Base-by-base conservation (phyloP, 2,329 filamentous ascomycete species). In the Cordyceps cateniannulata region DNA sequence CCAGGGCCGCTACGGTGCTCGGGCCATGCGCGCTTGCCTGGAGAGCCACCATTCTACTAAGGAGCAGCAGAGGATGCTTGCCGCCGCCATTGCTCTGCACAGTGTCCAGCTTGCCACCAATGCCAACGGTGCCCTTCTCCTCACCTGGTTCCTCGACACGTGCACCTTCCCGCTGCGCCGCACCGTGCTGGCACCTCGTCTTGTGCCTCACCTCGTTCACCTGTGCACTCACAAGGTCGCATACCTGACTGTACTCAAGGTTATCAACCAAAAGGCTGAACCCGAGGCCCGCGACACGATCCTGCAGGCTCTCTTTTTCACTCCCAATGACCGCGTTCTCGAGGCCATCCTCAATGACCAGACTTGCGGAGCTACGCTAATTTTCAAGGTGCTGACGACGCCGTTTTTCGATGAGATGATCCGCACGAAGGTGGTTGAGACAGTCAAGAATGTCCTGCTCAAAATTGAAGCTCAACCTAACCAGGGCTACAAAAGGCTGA, bases 171-270 rank as follows among this genome's bases (percentile, higher is more conserved):
- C 93, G 40, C 86, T 89, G 67, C 89, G 95, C 65, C 89, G 95
- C 62, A 96, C 91, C 25, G 93, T 98, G 29, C 81, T 99, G 60
- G 93, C 95, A 49, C 95, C 95, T 22, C 87, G 93, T 67, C 85
- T 99, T 25, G 91, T 97, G 18, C 93, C 95, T 45, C 92, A 96
- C 71, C 81, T 99, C 35, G 92, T 97, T 25, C 91, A 97, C 71
- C 83, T 99, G 7, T 98, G 95, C 81, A 98, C 95, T 0, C 95
- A 99, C 81, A 98, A 98, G 80, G 93, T 99, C 60, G 95, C 95
- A 0, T 98, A 98, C 70, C 81, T 98, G 63, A 99, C 95, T 0
- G 93, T 99, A 1, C 81, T 99, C 62, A 99, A 99, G 79, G 92
- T 98, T 55, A 96, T 99, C 75, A 99, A 99, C 72, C 95, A 99